These are phyloP conservation scores for Lithospermum erythrorhizon DNA, from an alignment of 257 asterid genomes.

Conservation along the genomic window DNA sequence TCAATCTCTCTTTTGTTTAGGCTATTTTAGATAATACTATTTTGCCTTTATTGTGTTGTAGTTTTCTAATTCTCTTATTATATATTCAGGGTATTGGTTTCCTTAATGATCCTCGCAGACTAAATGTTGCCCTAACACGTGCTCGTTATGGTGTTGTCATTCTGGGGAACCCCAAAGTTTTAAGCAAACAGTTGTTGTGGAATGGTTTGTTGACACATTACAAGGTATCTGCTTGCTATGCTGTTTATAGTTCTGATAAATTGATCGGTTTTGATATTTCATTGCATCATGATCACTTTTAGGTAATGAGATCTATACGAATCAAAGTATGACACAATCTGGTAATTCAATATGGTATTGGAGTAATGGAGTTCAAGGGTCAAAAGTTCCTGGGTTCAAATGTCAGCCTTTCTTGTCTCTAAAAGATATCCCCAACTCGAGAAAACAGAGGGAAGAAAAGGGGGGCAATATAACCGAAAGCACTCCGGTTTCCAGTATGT, in stretches of 20 bases:
- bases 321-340: no score
- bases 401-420: no score
- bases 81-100: constrained; percentile 80
- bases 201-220: constrained; percentile 85
- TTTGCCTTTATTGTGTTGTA: background rate
- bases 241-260: background rate
- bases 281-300: background rate
- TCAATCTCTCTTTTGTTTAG: background rate
- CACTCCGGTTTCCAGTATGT: no score
- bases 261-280: background rate
- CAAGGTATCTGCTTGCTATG: constrained; percentile 44
- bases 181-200: constrained; percentile 96
- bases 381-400: no score
- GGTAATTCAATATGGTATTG: no score
- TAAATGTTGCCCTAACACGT: constrained; percentile 97
- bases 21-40: background rate
- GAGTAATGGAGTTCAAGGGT: no score
- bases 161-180: constrained; percentile 94
- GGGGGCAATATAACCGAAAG: no score
- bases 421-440: no score
- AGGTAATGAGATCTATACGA: background rate
- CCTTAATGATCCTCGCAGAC: constrained; percentile 97
- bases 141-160: constrained; percentile 98
- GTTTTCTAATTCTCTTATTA: background rate
- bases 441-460: no score